Conservation (phyloP, 148 eudicot genomes). For the Pharnaceum exiguum region DNA sequence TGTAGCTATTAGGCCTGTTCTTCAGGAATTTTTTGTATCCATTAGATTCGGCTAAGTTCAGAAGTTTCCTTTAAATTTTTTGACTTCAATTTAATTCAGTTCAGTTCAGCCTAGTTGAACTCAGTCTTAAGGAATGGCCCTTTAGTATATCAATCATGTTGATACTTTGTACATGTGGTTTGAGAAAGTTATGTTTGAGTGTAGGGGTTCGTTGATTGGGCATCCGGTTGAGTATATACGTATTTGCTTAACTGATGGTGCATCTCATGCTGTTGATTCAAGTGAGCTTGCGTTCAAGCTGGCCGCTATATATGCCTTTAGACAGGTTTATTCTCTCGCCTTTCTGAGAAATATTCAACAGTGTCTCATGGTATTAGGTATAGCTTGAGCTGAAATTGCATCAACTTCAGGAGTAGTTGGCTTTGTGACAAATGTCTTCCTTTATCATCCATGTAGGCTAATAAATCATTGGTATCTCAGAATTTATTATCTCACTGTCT, state of each 20-base stretch:
- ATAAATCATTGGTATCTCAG: not conserved
- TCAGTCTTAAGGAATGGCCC: no score
- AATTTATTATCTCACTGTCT: not conserved
- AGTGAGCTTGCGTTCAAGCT: slow-evolving; percentile 98
- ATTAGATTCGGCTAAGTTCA: no score
- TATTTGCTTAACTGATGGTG: slow-evolving; percentile 83
- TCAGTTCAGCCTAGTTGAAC: no score
- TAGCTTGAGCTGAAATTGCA: no score
- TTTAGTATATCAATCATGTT: no score
- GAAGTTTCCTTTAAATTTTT: no score
- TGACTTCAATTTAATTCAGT: no score
- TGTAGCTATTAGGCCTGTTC: not conserved
- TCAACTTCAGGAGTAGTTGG: no score
- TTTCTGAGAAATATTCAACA: not conserved
- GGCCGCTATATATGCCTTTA: slow-evolving; percentile 93
- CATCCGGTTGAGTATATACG: slow-evolving; percentile 88
- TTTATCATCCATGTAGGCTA: not conserved
- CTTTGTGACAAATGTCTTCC: no score
- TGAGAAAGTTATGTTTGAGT: slow-evolving; percentile 11
- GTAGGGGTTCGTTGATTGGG: slow-evolving; percentile 92
- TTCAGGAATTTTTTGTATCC: no score
- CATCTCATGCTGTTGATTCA: slow-evolving; percentile 95
- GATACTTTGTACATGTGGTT: not conserved
- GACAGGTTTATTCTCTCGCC: slow-evolving; percentile 59
- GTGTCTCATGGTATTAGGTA: not conserved